Evolutionary conservation across 495 filamentous ascomycete genomes (phyloP), one percentile per base, ranked within the genome.

Genomic region (Penicillium paradoxum): DNA sequence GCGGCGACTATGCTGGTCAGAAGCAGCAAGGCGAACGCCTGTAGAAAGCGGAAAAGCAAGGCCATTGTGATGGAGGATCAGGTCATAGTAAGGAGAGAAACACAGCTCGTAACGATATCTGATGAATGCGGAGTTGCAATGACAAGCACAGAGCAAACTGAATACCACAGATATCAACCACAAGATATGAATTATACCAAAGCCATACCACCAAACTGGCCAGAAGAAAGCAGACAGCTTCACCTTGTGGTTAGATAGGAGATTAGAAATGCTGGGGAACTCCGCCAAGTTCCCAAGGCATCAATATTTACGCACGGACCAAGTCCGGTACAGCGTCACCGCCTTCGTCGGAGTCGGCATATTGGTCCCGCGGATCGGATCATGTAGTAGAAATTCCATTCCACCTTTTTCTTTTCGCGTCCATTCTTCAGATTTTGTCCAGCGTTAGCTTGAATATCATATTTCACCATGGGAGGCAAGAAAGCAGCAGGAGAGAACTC

Each of bases 401-500:
- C 49, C 49, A 43, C 49, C 53, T 54, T 57, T 38, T 50, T 60
- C 39, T 49, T 53, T 40, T 30, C 19, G 47, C 40, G 15, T 34
- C 33, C 34, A 39, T 51, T 37, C 7, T 27, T 37, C 15, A 22
- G 13, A 17, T 6, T 33, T 41, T 21, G 24, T 56, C 17, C 22
- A 46, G 15, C 38, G 25, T 38, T 36, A 24, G 37, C 13, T 25
- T 15, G 11, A 11, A 18, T 3, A 14, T 24, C 6, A 38, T 40
- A 50, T 13, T 37, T 34, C 29, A 71, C 53, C 43, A 74, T 74
- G 72, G 70, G 53, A 59, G 68, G 68, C 41, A 89, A 89, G 72
- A 95, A 90, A 72, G 75, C 72, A 49, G 75, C 64, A 18, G 80
- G 75, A 13, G 88, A 91, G 58, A 88, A 85, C 73, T 86, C 82